Base-by-base conservation (phyloP, 495 filamentous ascomycete species). In the Beverwykella pulmonaria region DNA sequence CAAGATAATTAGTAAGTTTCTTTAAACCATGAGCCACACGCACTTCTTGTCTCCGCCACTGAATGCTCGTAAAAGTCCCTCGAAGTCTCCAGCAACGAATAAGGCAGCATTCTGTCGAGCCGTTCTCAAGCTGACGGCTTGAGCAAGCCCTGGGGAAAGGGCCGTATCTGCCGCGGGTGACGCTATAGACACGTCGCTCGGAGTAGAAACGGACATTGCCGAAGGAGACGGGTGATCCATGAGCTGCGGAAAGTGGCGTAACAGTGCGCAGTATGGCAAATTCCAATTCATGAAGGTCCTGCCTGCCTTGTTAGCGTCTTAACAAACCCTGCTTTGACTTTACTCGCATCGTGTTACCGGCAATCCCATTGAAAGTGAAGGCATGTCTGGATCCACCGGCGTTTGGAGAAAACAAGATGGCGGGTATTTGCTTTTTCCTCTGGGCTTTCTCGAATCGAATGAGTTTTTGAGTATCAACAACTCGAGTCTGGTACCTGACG, bases 221-320 rank as follows among this genome's bases (percentile, higher is more conserved):
- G 58, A 54, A 59, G 56, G 65, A n/a, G 72, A 74, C 30, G 54
- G 5, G 57, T 71, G 69, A 59, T 75, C 60, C 19, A 55, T 32
- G 26, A 23, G 20, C 27, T 53, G 47, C 20, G 20, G 14, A 36
- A 25, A 52, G 41, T 19, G 26, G 20, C 29, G 44, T 23, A 34
- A 23, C 20, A 63, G 19, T 26, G 56, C 46, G 20, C 53, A 59
- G 27, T 71, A 71, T 17, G 76, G 72, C 46, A 75, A 61, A 48
- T 65, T 76, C 75, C 75, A 78, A 49, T 73, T 74, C 66, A 75
- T 67, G 52, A 77, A 77, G 15, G 44, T 23, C 44, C 60, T 63
- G 53, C 15, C 27, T 32, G 34, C n/a, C 2, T 63, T 63, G 34
- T 36, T 26, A 71, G 53, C 58, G 41, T 10, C 29, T 27, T 29